Base-by-base conservation (phyloP, 2,329 filamentous ascomycete genomes). In the Aspergillus melleus region DNA sequence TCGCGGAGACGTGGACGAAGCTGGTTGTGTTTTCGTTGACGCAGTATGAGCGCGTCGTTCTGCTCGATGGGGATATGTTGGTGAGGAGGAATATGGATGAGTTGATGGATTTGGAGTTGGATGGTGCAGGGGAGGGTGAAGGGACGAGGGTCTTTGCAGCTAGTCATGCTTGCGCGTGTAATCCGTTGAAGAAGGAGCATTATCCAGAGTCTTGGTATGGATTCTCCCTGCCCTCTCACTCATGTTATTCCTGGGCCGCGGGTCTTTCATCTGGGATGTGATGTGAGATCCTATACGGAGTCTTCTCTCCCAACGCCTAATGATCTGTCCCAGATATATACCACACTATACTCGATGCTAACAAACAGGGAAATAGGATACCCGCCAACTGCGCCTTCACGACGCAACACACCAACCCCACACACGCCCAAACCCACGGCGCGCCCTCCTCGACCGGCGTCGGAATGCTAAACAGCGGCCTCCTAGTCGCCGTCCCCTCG, bases 1-100 rank as follows among this genome's bases (percentile, higher is more conserved):
- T 96, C 82, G 89, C 91, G 77, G 91, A 96, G 76, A 92, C 89
- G 82, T 96, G 92, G 91, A 90, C 84, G 76, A 96, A 96, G 78
- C 85, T 96, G 29, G 85, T 88, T 16, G 87, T 90, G 6, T 96
- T 96, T 74, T 87, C 85, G 22, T 81, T 96, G 32, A 83, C 83
- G 19, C 87, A 93, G 73, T 96, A 93, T 77, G 83, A 88, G 26
- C 85, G 92, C 46, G 86, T 96, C 36, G 90, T 96, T 39, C 90
- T 92, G 77, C 83, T 96, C 57, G 92, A 96, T 77, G 90, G 88
- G 70, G 92, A 96, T 78, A 96, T 96, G 92, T 79, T 96, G 54
- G 87, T 91, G 8, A 77, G 88, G 65, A 83, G 83, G 69, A 96
- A 96, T 76, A 96, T 96, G 90, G 92, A 96, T 74, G 92, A 96